phyloP scores from a whole-genome alignment of 768 basidiomycete species.

The Phallus indusiatus region DNA sequence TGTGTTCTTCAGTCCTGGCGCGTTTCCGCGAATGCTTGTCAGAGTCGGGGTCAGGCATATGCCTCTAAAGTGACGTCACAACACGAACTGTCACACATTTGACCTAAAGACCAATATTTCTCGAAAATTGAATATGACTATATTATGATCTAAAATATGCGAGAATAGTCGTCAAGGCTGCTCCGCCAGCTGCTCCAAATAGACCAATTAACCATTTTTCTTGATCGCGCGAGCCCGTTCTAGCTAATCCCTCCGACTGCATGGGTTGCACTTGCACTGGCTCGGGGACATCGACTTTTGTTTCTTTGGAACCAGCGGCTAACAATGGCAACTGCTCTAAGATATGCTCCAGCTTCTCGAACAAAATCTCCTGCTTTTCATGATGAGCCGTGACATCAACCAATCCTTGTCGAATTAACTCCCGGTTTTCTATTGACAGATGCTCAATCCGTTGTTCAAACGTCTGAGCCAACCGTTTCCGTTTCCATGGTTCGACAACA shows the following conservation, averaged over 20 bases:
- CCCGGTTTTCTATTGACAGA: constrained; percentile 40
- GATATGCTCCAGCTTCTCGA: neutral
- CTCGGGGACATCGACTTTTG: neutral
- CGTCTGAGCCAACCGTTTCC: constrained; percentile 73
- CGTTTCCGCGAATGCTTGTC: constrained; percentile 5
- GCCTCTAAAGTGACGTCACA: constrained; percentile 1
- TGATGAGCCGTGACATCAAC: constrained; percentile 11
- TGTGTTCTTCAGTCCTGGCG: neutral
- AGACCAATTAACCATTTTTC: constrained; percentile 2
- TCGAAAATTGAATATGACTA: neutral
- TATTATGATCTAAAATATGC: neutral
- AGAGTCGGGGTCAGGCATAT: neutral
- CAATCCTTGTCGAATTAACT: constrained; percentile 15
- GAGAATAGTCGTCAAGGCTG: neutral
- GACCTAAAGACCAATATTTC: neutral
- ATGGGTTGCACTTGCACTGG: neutral
- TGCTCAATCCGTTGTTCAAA: constrained; percentile 75
- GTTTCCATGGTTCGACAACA: constrained; percentile 95
- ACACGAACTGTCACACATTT: neutral
- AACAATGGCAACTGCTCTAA: too few species aligned
- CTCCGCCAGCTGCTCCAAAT: constrained; percentile 1
- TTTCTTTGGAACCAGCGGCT: neutral
- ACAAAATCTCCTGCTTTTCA: constrained; percentile 13
- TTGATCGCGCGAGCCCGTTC: neutral
- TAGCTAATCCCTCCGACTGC: neutral